Evolutionary conservation across 768 basidiomycete species (phyloP), one percentile per base, ranked within the genome.

Genomic region (Tricholoma hemisulphureum): DNA sequence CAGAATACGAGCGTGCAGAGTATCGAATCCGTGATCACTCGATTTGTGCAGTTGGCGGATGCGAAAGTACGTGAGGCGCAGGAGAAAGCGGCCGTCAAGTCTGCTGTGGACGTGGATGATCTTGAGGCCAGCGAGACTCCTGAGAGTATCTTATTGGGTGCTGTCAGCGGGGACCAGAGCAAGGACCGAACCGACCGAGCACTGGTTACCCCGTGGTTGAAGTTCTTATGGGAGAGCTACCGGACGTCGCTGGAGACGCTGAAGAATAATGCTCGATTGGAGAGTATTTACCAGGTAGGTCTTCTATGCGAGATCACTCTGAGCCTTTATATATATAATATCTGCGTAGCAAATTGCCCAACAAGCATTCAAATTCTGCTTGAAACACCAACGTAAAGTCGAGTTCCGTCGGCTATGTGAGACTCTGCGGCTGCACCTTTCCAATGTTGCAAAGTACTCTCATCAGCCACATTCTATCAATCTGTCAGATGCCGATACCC

Each of bases 201-300:
- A 6, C 82, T 98, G 52, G 94, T 99, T 61, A 97, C 94, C 0
- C 96, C 96, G 0, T 97, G 95, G 88, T 88, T 98, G 69, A 95
- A 95, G 69, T 97, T 98, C 73, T 81, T 95, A n/a, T 98, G 95
- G 95, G 96, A 98, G 79, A 93, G 92, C 64, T 98, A 98, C 70
- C 87, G 96, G 56, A 97, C 93, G 18, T 93, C 91, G 1, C 78
- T 99, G 39, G 96, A 98, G 77, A 95, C 95, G 2, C 80, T 98
- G 62, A 96, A 98, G 71, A 96, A 97, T 70, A 98, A 97, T 67
- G 91, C 93, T 16, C 79, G 96, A 16, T 75, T 98, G 35, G 96
- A 99, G 75, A 76, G 79, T 16, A 93, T 98, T 60, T 99, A 99
- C 75, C 96, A 98, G 82, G 93, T 91, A 48, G 55, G 86, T 73